Evolutionary conservation across 345 rosid species (phyloP), one percentile per base, ranked within the genome.

Genomic region (Rhodamnia argentea): DNA sequence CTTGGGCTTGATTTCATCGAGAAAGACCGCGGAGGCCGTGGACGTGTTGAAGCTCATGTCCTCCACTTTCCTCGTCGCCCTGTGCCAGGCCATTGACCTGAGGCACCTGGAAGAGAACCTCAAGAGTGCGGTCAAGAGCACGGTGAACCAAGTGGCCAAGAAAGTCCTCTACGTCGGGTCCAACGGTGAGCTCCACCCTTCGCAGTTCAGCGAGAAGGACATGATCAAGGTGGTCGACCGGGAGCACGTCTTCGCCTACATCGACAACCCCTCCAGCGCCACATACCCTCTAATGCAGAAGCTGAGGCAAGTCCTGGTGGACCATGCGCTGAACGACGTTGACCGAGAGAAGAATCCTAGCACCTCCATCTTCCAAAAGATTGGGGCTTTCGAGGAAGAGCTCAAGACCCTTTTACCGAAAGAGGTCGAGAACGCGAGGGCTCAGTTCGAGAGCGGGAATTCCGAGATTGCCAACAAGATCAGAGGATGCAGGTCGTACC

Each of bases 91-190:
- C 32, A 90, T 94, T 56, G 97, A 94, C 85, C 62, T 94, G 60
- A 91, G 97, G 91, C 97, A 95, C 83, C 60, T 95, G 88, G 98
- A 94, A 83, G 98, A 94, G 92, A 92, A 92, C 84, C 83, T 95
- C 81, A 94, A 64, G 89, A 90, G 82, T 16, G 89, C 93, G 0
- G 95, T 95, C 83, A 92, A 90, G 88, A 92, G 86, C 92, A 86
- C 94, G 0, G 94, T 94, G 27, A 84, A 89, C 53, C 95, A 93
- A 75, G 94, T 92, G 42, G 92, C 94, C 4, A 93, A 92, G 87
- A 90, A 90, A 58, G 90, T 92, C 76, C 86, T 95, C 0, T 92
- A 92, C 5, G 88, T 90, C 56, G 94, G 93, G 20, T 55, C 78
- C 83, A 92, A 92, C 13, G 94, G 95, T 22, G 93, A 94, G 90